Evolutionary conservation across 2,329 filamentous ascomycete genomes (phyloP), one percentile per base, ranked within the genome.

Genomic region (Ophiostoma piceae): DNA sequence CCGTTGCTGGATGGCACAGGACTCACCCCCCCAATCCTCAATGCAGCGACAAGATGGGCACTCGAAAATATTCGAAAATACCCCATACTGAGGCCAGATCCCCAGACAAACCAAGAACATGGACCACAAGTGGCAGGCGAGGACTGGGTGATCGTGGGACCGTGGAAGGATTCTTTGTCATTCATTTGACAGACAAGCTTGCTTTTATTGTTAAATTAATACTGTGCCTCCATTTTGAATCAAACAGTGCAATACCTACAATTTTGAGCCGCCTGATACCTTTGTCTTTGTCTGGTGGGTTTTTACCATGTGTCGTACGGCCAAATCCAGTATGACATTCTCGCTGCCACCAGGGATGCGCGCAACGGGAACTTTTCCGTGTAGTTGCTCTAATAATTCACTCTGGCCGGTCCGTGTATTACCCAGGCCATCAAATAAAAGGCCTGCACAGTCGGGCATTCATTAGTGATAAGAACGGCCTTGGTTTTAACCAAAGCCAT

Each of bases 61-160:
- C 74, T 84, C 43, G 82, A 84, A 47, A 77, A 84, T 71, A 70
- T 84, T 3, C 79, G 75, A 47, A 85, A 84, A 71, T 84, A 84
- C 71, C 81, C 82, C 1, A 77, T 79, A 62, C 0, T 66, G 14
- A 65, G 51, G 12, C 68, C 68, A 3, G 19, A 51, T 8, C 68
- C 37, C 5, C 47, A 37, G 5, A 41, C 35, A 11, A 43, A 32
- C 0, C 4, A 60, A 2, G 64, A 22, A n/a, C n/a, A 60, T 22
- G 11, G 47, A 6, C 22, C 32, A 1, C 3, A 57, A n/a, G 26
- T 8, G 9, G 64, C 41, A 14, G 69, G 67, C 6, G 41, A 41
- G 16, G 69, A 68, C 8, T 70, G 69, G 69, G 69, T 70, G 6
- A 57, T 66, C 7, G 26, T 70, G 1, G 32, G 39, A 3, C 19